phyloP scores from a whole-genome alignment of 768 basidiomycete genomes.

The Lenzites betulinus region DNA sequence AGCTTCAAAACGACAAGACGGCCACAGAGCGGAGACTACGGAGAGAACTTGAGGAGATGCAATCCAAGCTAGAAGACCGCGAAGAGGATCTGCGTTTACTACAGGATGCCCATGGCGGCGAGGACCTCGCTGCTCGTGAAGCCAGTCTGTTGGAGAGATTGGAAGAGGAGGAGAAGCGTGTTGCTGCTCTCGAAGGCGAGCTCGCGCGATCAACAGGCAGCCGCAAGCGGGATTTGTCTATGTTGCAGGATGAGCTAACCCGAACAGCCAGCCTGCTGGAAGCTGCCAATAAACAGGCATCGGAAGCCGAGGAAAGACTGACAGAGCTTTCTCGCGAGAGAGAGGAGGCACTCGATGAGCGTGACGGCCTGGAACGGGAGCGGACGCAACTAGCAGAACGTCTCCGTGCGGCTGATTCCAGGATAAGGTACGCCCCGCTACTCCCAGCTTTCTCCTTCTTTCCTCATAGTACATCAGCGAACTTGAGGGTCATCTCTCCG shows the following conservation, averaged over 20 bases:
- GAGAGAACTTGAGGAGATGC: conserved; percentile 47
- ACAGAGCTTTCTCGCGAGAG: conserved; percentile 55
- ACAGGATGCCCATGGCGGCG: conserved; percentile 39
- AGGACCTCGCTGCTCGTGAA: conserved; percentile 50
- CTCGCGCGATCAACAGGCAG: conserved; percentile 42
- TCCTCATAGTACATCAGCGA: conserved; percentile 1
- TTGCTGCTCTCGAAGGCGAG: conserved; percentile 55
- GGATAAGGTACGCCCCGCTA: conserved; percentile 1
- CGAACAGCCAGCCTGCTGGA: conserved; percentile 36
- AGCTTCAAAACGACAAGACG: conserved; percentile 59
- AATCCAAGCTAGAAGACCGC: conserved; percentile 50
- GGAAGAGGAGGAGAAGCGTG: conserved; percentile 73
- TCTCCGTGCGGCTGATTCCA: background rate
- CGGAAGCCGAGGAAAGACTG: conserved; percentile 45
- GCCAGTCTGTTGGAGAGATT: conserved; percentile 63
- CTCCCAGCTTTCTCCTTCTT: no score
- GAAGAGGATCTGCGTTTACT: conserved; percentile 59
- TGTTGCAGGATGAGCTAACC: conserved; percentile 41
- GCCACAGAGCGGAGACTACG: conserved; percentile 52
- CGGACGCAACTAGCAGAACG: background rate
- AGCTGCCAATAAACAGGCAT: conserved; percentile 42
- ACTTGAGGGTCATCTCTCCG: conserved; percentile 13
- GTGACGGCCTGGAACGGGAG: conserved; percentile 10
- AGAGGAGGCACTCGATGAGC: conserved; percentile 46
- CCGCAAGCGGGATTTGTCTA: conserved; percentile 17